phyloP scores from a whole-genome alignment of 257 asterid genomes.

The Solanum clarkiae region DNA sequence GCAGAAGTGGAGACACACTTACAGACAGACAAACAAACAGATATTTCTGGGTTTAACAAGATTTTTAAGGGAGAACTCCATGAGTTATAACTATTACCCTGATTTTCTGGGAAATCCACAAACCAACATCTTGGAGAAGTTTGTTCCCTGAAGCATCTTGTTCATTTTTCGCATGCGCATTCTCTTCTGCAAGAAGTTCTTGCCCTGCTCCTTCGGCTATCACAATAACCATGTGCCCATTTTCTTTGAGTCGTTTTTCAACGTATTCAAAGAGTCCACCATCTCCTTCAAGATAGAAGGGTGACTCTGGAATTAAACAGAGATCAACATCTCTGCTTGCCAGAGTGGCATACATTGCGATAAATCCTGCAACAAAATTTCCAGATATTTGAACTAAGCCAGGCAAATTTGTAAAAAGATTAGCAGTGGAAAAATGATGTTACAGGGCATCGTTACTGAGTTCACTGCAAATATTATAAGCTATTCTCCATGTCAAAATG shows the following conservation, averaged over 20 bases:
- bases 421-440: background rate
- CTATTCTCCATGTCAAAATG: background rate
- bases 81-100: conserved; percentile 25
- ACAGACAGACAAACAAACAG: background rate
- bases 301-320: conserved; percentile 65
- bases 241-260: conserved; percentile 45
- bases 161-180: conserved; percentile 23
- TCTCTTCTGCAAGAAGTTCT: conserved; percentile 36
- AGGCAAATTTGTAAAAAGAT: background rate
- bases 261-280: conserved; percentile 54
- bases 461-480: background rate
- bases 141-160: conserved; percentile 67
- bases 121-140: conserved; percentile 52
- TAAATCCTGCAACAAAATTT: conserved; percentile 32
- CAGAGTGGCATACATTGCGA: conserved; percentile 68
- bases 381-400: background rate
- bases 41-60: background rate
- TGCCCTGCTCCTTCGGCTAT: conserved; percentile 74
- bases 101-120: conserved; percentile 58
- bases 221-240: conserved; percentile 72
- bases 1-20: background rate
- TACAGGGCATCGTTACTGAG: background rate
- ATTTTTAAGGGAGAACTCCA: background rate
- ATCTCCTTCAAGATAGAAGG: conserved; percentile 59
- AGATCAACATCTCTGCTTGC: conserved; percentile 78